Evolutionary conservation across 345 rosid genomes (phyloP).

Genomic region (Eutrema yunnanense): DNA sequence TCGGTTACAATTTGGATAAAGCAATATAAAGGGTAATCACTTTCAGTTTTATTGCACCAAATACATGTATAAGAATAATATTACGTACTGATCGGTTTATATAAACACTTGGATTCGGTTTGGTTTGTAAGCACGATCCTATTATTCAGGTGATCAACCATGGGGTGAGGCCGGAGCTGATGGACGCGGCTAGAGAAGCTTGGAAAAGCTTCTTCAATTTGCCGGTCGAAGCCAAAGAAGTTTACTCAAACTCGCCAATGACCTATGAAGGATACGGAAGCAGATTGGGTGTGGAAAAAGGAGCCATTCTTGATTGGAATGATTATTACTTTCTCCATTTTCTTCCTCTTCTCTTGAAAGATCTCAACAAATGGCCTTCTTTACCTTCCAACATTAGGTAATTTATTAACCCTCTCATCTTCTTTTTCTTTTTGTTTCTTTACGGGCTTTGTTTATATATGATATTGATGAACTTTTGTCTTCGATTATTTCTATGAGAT

Average conservation of each 20-base stretch:
- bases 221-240: slow-evolving; percentile 64
- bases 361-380: slow-evolving; percentile 73
- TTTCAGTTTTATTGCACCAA: not conserved
- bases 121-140: not conserved
- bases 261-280: slow-evolving; percentile 97
- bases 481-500: not conserved
- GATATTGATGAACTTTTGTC: not conserved
- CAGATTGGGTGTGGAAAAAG: slow-evolving; percentile 73
- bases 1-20: not conserved
- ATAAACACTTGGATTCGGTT: not conserved
- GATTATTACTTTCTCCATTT: slow-evolving; percentile 80
- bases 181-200: slow-evolving; percentile 49
- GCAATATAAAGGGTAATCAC: not conserved
- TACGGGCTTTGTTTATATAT: not conserved
- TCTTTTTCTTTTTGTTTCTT: not conserved
- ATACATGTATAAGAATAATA: not conserved
- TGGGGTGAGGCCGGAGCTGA: slow-evolving; percentile 54
- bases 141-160: slow-evolving; percentile 52
- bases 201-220: slow-evolving; percentile 69
- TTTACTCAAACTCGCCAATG: slow-evolving; percentile 58
- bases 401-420: not conserved
- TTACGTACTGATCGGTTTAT: not conserved
- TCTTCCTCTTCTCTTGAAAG: slow-evolving; percentile 51
- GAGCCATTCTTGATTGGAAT: slow-evolving; percentile 92
- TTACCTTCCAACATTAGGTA: slow-evolving; percentile 60